Evolutionary conservation across 2,329 filamentous ascomycete genomes (phyloP), one percentile per base, ranked within the genome.

Genomic region (Ophiostoma populinum): DNA sequence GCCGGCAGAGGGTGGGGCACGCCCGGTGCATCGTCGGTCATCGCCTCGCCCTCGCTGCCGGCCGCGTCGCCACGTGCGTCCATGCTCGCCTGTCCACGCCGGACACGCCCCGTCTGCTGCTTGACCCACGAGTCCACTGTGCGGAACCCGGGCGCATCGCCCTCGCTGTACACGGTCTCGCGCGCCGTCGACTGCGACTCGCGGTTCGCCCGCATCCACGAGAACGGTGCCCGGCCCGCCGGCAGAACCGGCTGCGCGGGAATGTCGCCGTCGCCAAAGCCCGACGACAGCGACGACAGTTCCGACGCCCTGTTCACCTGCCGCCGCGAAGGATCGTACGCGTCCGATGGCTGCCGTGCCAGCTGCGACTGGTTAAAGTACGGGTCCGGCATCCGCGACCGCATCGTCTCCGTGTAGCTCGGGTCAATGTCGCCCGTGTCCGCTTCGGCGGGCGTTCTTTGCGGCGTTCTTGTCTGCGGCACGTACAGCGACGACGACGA

Each of bases 211-310:
- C n/a, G 42, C 38, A 40, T 40, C 42, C 42, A 43, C 5, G 42
- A 43, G 20, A 42, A 42, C 13, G 27, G 20, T 32, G 19, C 30
- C 30, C 24, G 21, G 20, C 30, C n/a, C 51, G 53, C 6, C 58
- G 57, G 50, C 21, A 69, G 59, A 34, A 38, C 12, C 28, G 37
- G 20, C 19, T n/a, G n/a, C n/a, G n/a, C n/a, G n/a, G n/a, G n/a
- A n/a, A 74, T 68, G 29, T 73, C 66, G 17, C 63, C 67, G 45
- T 76, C 70, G 13, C 71, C 71, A 41, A 75, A 75, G 6, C 70
- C 71, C 0, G 72, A 76, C 0, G 71, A 75, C 4, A 76, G 55
- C 0, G 70, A 75, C 0, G 71, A 75, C 21, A 72, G 45, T 32
- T 63, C 62, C 40, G 65, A 70, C 4, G 53, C 48, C 7, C 61